phyloP scores from a whole-genome alignment of 2,329 filamentous ascomycete species.

The Elsinoe necatrix region DNA sequence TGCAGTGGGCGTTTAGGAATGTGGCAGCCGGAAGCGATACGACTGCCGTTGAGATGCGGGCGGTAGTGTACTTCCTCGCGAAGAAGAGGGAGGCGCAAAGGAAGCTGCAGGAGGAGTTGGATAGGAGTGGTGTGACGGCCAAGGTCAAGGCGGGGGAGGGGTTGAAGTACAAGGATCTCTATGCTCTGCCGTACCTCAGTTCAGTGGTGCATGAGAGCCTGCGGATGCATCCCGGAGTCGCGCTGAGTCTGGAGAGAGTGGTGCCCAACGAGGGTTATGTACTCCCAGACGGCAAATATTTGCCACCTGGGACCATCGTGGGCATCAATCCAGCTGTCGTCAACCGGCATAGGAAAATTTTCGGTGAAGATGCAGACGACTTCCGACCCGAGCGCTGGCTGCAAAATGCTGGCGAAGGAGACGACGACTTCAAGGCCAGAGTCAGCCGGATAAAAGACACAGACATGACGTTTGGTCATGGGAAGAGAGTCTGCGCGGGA shows the following conservation, averaged over 20 bases:
- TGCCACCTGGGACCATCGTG: slow-evolving; percentile 35
- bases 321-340: slow-evolving; percentile 40
- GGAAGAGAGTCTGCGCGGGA: slow-evolving; percentile 15
- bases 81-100: slow-evolving; percentile 26
- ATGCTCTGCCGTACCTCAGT: slow-evolving; percentile 56
- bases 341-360: slow-evolving; percentile 34
- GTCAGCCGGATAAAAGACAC: slow-evolving; percentile 1
- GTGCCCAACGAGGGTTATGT: slow-evolving; percentile 26
- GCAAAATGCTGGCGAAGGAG: slow-evolving; percentile 19
- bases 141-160: slow-evolving; percentile 24
- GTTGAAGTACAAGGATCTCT: slow-evolving; percentile 53
- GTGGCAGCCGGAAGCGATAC: slow-evolving; percentile 34
- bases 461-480: slow-evolving; percentile 16
- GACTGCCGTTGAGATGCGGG: slow-evolving; percentile 34
- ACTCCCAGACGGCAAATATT: slow-evolving; percentile 25
- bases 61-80: slow-evolving; percentile 34
- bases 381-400: slow-evolving; percentile 42
- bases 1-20: slow-evolving; percentile 16
- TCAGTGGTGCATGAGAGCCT: slow-evolving; percentile 56
- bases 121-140: slow-evolving; percentile 23
- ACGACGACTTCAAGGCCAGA: neutral
- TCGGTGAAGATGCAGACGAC: slow-evolving; percentile 30
- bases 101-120: slow-evolving; percentile 35
- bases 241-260: slow-evolving; percentile 30
- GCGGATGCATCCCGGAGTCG: slow-evolving; percentile 40